These are phyloP conservation scores for Amanita phalloides DNA, from an alignment of 768 basidiomycete species.

Conservation along the genomic window DNA sequence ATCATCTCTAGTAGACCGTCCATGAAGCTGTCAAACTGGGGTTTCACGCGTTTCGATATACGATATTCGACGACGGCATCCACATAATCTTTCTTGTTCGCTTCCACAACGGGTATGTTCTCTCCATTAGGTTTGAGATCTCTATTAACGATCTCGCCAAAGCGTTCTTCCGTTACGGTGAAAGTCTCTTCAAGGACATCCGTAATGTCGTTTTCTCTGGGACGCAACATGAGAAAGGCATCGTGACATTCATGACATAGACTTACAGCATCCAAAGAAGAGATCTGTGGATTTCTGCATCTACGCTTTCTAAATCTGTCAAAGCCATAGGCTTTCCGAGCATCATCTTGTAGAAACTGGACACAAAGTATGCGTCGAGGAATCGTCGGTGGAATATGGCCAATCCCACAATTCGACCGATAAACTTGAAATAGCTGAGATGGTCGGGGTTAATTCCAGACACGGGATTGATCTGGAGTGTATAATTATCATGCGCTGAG, in stretches of 20 bases:
- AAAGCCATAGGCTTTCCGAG: conserved; percentile 48
- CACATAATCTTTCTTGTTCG: conserved; percentile 73
- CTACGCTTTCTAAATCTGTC: conserved; percentile 59
- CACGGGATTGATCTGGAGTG: conserved; percentile 70
- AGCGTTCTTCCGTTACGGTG: conserved; percentile 60
- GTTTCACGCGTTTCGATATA: conserved; percentile 70
- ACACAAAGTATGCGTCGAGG: conserved; percentile 72
- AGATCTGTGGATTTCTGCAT: conserved; percentile 58
- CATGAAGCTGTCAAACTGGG: conserved; percentile 81
- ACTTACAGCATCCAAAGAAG: conserved; percentile 69
- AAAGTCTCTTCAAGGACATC: conserved; percentile 68
- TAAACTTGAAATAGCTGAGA: conserved; percentile 74
- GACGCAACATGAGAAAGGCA: background rate
- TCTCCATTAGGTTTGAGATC: conserved; percentile 57
- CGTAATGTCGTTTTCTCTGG: conserved; percentile 67
- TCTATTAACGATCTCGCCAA: conserved; percentile 59
- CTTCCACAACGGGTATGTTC: conserved; percentile 53
- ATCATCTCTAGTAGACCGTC: conserved; percentile 78
- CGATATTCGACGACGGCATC: conserved; percentile 74
- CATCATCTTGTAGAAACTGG: conserved; percentile 75
- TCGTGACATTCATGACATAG: background rate
- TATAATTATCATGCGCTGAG: conserved; percentile 71
- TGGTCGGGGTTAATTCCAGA: conserved; percentile 72
- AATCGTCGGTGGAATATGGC: conserved; percentile 73
- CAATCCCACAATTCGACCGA: conserved; percentile 62